These are phyloP conservation scores for Fonsecaea erecta DNA, from an alignment of 2,329 filamentous ascomycete genomes.

Conservation along the genomic window DNA sequence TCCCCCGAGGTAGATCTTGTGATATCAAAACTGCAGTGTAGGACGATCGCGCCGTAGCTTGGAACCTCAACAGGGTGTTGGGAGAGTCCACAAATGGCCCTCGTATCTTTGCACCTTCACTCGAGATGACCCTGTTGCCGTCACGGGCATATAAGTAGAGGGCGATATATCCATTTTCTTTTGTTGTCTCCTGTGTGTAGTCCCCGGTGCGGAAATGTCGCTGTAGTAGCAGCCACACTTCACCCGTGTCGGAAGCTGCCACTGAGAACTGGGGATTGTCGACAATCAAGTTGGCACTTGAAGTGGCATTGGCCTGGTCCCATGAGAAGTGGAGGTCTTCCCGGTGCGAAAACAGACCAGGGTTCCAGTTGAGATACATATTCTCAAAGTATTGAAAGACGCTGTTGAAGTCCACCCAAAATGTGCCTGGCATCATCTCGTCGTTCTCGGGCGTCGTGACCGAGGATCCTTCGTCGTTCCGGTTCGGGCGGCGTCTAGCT, in stretches of 20 bases:
- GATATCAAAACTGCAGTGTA: conserved; percentile 75
- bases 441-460: conserved; percentile 25
- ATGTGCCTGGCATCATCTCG: conserved; percentile 67
- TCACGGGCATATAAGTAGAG: conserved; percentile 76
- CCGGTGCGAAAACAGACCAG: conserved; percentile 75
- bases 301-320: conserved; percentile 59
- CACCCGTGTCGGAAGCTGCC: conserved; percentile 58
- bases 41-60: conserved; percentile 57
- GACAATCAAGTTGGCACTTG: conserved; percentile 43
- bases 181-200: conserved; percentile 54
- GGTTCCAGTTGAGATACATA: conserved; percentile 97
- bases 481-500: conserved; percentile 33
- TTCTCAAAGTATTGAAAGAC: conserved; percentile 92
- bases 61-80: conserved; percentile 81
- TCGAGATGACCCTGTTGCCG: conserved; percentile 74
- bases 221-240: conserved; percentile 82
- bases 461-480: conserved; percentile 19
- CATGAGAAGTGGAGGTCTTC: conserved; percentile 92
- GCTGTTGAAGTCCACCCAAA: conserved; percentile 90
- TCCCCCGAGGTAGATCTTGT: conserved; percentile 72
- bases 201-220: conserved; percentile 80
- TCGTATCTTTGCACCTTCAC: conserved; percentile 71
- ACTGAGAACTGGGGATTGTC: conserved; percentile 69
- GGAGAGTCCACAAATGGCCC: conserved; percentile 93
- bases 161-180: conserved; percentile 79